Percentiles rank a stretch among this genome's conserved stretches.
Conservation (phyloP, 2,329 filamentous ascomycete species). For the Ophiosphaerella narmari region DNA sequence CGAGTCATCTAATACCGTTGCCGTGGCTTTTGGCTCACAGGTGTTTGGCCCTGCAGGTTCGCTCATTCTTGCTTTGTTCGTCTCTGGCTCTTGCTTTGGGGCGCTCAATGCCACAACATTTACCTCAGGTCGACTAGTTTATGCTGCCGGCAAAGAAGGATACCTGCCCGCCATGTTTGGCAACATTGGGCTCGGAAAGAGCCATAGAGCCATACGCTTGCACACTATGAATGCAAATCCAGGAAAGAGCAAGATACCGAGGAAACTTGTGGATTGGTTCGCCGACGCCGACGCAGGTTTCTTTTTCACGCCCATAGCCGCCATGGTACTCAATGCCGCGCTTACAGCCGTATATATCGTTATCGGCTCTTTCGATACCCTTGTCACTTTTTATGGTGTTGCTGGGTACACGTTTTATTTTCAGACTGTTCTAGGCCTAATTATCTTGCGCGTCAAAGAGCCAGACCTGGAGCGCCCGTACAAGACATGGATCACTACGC, state of each 20-base stretch:
- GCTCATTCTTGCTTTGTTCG: constrained; percentile 83
- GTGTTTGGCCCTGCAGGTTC: constrained; percentile 86
- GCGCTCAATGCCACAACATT: constrained; percentile 94
- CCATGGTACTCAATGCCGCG: constrained; percentile 77
- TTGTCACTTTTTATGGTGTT: constrained; percentile 96
- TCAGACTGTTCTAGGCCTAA: constrained; percentile 88
- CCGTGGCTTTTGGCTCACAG: constrained; percentile 86
- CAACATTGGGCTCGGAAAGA: constrained; percentile 70
- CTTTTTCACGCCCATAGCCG: constrained; percentile 93
- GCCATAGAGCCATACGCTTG: constrained; percentile 43
- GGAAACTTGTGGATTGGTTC: constrained; percentile 35
- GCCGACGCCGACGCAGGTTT: constrained; percentile 73
- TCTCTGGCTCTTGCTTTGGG: constrained; percentile 90
- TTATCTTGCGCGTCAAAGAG: constrained; percentile 85
- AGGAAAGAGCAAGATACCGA: constrained; percentile 24
- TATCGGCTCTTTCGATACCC: constrained; percentile 86
- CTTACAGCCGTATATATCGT: constrained; percentile 79
- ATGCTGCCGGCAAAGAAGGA: constrained; percentile 92
- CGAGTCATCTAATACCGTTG: constrained; percentile 91
- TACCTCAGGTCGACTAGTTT: constrained; percentile 88
- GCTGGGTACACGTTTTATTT: constrained; percentile 98
- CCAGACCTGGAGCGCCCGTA: constrained; percentile 89
- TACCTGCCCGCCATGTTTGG: constrained; percentile 87
- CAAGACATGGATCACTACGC: constrained; percentile 94
- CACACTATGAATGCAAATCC: constrained; percentile 28